Conservation (phyloP, 306 rosid genomes). For the Sicyos edulis region DNA sequence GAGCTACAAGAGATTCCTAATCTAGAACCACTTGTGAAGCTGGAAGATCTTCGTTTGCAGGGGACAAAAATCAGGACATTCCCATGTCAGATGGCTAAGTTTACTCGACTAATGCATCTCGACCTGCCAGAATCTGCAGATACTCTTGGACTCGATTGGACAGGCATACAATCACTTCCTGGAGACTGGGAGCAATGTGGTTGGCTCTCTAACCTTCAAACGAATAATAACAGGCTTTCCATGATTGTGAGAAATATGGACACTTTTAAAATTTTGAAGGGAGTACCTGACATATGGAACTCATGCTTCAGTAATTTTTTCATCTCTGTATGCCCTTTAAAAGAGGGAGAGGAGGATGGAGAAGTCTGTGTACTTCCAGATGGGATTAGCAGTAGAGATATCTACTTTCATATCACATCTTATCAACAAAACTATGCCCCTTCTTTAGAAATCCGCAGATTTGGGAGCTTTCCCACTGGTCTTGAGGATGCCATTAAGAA, state of each 20-base stretch:
- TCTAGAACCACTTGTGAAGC: not conserved
- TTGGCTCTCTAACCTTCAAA: not conserved
- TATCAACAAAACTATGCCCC: not conserved
- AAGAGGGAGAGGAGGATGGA: conserved; percentile 12
- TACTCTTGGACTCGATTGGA: conserved; percentile 17
- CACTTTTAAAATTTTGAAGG: conserved; percentile 21
- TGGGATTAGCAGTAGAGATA: conserved; percentile 2
- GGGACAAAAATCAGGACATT: conserved; percentile 22
- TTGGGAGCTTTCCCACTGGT: conserved; percentile 14
- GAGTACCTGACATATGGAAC: conserved; percentile 13
- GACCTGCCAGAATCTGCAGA: conserved; percentile 22
- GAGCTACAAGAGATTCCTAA: not conserved
- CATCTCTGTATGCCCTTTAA: conserved; percentile 18
- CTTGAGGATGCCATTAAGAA: conserved; percentile 20
- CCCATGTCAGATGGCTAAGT: conserved; percentile 18
- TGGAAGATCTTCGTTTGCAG: conserved; percentile 31
- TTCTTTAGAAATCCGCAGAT: conserved; percentile 11
- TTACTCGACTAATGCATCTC: conserved; percentile 21
- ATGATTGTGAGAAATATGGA: conserved; percentile 12
- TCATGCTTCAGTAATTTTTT: conserved; percentile 8
- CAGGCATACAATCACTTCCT: conserved; percentile 19
- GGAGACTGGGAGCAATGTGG: conserved; percentile 24
- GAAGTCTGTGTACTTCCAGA: not conserved
- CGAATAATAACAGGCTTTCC: conserved; percentile 19
- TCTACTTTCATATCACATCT: conserved; percentile 15